Percentiles rank a stretch among this genome's conserved stretches.
phyloP scores from a whole-genome alignment of 116 monocot species.

The Iris pallida region DNA sequence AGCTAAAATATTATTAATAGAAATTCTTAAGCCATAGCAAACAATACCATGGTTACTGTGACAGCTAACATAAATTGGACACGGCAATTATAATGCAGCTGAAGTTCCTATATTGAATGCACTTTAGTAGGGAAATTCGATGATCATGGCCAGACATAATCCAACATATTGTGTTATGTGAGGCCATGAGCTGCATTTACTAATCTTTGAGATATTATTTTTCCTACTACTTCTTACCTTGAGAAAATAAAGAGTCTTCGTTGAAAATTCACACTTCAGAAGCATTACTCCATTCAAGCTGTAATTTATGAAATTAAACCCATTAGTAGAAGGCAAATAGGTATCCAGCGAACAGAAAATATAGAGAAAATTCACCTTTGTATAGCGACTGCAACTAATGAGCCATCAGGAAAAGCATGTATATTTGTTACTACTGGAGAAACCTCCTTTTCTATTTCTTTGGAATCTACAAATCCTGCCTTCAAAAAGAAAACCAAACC shows the following conservation, averaged over 20 bases:
- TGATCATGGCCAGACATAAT: not conserved
- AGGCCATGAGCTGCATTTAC: not conserved
- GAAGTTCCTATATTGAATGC: not conserved
- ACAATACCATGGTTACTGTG: no score
- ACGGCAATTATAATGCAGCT: not conserved
- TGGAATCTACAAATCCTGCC: constrained; percentile 33
- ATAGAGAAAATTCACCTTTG: constrained; percentile 49
- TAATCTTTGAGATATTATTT: not conserved
- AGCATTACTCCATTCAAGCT: constrained; percentile 74
- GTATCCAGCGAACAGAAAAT: constrained; percentile 1
- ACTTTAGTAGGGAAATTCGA: not conserved
- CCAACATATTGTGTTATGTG: not conserved
- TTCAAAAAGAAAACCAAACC: constrained; percentile 18
- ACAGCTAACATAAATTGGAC: not conserved
- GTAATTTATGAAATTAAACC: constrained; percentile 14
- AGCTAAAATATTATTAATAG: no score
- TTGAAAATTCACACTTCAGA: constrained; percentile 44
- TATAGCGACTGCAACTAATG: constrained; percentile 54
- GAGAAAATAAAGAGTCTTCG: constrained; percentile 32
- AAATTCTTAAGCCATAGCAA: no score
- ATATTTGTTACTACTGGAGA: constrained; percentile 57
- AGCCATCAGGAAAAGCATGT: constrained; percentile 49
- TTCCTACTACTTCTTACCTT: constrained; percentile 43
- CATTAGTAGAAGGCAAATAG: not conserved
- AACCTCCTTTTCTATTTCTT: constrained; percentile 24